Base-by-base conservation (phyloP, 2,329 filamentous ascomycete genomes). In the Pyrenochaeta sp. region DNA sequence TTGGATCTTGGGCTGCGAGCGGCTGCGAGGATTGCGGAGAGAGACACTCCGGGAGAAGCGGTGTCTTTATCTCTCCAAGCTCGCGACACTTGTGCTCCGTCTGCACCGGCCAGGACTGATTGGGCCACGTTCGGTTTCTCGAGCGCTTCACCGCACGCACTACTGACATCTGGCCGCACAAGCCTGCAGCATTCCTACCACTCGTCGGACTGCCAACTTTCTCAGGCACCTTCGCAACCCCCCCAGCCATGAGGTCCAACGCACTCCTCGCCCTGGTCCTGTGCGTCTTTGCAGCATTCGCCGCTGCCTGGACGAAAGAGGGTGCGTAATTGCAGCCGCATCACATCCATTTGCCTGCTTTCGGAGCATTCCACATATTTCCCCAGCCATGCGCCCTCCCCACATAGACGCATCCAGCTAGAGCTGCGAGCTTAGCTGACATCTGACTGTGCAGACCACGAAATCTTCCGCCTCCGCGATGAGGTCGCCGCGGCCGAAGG, bases 401-500 rank as follows among this genome's bases (percentile, higher is more conserved):
- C 66, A 66, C 59, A 52, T 43, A 19, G 25, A 53, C 36, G 61
- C 60, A 58, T 60, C 43, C 58, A 68, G 58, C 64, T 66, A 61
- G 50, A 50, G 54, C 34, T 54, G 45, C 42, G 42, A 52, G 46
- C 54, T 56, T 68, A 64, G 66, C 67, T 69, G 50, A 66, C 59
- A 52, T 53, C 30, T 56, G 36, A 61, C 59, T 50, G 28, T 61
- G 34, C 72, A 96, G 95, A 99, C 80, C 92, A 96, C 76, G 95
- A 99, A 81, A 98, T 99, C 82, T 99, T 99, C 83, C 91, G 93
- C 70, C 85, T 99, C 62, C 90, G 90, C 73, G 93, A 97, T 81
- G 95, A 98, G 77, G 86, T 99, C 54, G 82, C 86, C 59, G 80
- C 87, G 44, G 83, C 88, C 65, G 91, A 97, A 77, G 93, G 95